Evolutionary conservation across 371 early-diverging fungal species (phyloP), one percentile per base, ranked within the genome.

Genomic region (Apophysomyces ossiformis): DNA sequence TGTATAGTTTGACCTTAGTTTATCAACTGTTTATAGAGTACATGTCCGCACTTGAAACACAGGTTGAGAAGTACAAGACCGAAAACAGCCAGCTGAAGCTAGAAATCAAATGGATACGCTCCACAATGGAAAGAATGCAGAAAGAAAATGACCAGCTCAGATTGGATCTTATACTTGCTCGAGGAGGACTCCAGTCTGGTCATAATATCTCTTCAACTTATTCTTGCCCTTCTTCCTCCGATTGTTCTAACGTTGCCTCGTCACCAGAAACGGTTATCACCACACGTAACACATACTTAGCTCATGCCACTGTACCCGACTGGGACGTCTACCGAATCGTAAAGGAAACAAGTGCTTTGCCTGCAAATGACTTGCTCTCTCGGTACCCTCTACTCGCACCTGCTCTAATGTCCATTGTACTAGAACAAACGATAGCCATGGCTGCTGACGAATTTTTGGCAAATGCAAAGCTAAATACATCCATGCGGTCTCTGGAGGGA

Each of bases 311-410:
- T 39, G 43, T 68, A 0, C 66, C 69, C n/a, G 50, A 26, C 61
- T 69, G 72, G 69, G 63, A 72, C 18, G 45, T 69, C 11, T 37
- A 64, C 13, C 36, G 41, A 38, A 43, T 72, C 16, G 41, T 62
- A 15, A 37, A 54, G 12, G 65, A 68, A 41, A 15, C 58, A 36
- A 16, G 39, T n/a, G n/a, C 58, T 39, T 2, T 26, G 11, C 38
- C 54, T 50, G 21, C 21, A 15, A 67, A 63, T 21, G 56, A 73
- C 5, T 32, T 72, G 2, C 66, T 76, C 45, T 18, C 64, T 1
- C 76, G 70, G 43, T 82, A 79, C 50, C 82, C 82, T 46, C 57
- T 82, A 5, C 67, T 82, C 7, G 79, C 75, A 2, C 82, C 79
- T 58, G 79, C 82, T 6, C 67, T 82, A 8, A 79, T 82, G 79